phyloP scores from a whole-genome alignment of 225 moss, liverwort and hornwort genomes.

The Thuidium tamariscinum region DNA sequence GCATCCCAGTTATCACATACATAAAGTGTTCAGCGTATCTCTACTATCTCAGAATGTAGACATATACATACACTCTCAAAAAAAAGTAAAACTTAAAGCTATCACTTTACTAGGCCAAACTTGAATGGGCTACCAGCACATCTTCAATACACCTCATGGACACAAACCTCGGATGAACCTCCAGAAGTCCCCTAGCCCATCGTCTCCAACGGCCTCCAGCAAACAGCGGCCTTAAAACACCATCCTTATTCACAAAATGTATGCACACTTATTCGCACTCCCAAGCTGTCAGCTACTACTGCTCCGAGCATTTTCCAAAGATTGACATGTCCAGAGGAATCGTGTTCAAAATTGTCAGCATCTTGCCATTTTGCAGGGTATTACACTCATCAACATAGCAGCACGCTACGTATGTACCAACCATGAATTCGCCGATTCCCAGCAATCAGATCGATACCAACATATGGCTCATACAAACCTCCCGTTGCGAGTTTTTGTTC shows the following conservation, averaged over 20 bases:
- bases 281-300: not conserved
- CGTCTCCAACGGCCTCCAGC: not conserved
- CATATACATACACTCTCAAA: not conserved
- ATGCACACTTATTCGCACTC: not conserved
- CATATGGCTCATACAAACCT: not conserved
- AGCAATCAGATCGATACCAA: slow-evolving; percentile 8
- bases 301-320: not conserved
- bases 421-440: not conserved
- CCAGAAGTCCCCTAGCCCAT: not conserved
- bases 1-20: slow-evolving; percentile 10
- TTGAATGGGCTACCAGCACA: not conserved
- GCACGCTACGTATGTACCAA: not conserved
- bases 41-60: not conserved
- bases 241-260: slow-evolving; percentile 2
- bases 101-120: not conserved
- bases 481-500: not conserved
- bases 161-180: not conserved
- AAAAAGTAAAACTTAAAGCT: not conserved
- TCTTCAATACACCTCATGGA: not conserved
- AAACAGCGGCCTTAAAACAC: not conserved
- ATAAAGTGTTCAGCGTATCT: not conserved
- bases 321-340: not conserved
- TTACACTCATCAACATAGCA: not conserved
- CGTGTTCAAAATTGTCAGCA: not conserved
- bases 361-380: not conserved